Conservation (phyloP, 148 eudicot species). For the Mesembryanthemum crystallinum region DNA sequence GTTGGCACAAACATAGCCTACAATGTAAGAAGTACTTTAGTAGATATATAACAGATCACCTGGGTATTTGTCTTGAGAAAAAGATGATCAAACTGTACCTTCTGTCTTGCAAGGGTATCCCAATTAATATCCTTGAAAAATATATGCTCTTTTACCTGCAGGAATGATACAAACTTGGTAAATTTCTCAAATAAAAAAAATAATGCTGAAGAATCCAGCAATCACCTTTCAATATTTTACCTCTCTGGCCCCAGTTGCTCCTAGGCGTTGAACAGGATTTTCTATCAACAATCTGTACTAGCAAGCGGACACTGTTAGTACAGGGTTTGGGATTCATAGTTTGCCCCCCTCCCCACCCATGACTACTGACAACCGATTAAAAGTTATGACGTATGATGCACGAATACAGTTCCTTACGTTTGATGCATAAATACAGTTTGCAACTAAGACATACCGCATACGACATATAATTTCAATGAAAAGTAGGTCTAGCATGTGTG, state of each 20-base stretch:
- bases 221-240: conserved; percentile 31
- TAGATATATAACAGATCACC: neutral
- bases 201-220: conserved; percentile 6
- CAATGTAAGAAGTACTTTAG: conserved; percentile 3
- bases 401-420: neutral
- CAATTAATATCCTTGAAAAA: conserved; percentile 85
- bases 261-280: conserved; percentile 92
- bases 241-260: conserved; percentile 92
- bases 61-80: neutral
- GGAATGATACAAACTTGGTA: conserved; percentile 8
- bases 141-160: conserved; percentile 75
- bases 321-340: neutral
- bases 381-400: neutral
- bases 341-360: neutral
- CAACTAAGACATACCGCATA: neutral
- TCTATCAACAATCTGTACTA: conserved; percentile 70
- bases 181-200: conserved; percentile 13
- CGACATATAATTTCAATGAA: neutral
- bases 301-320: conserved; percentile 8
- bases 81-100: conserved; percentile 43
- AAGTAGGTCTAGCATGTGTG: neutral
- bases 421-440: neutral
- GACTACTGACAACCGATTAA: neutral
- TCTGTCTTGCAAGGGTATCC: conserved; percentile 93
- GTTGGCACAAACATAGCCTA: conserved; percentile 97